Percentiles rank a stretch among this genome's conserved stretches.
phyloP scores from a whole-genome alignment of 2,329 filamentous ascomycete species.

The Clonostachys solani region DNA sequence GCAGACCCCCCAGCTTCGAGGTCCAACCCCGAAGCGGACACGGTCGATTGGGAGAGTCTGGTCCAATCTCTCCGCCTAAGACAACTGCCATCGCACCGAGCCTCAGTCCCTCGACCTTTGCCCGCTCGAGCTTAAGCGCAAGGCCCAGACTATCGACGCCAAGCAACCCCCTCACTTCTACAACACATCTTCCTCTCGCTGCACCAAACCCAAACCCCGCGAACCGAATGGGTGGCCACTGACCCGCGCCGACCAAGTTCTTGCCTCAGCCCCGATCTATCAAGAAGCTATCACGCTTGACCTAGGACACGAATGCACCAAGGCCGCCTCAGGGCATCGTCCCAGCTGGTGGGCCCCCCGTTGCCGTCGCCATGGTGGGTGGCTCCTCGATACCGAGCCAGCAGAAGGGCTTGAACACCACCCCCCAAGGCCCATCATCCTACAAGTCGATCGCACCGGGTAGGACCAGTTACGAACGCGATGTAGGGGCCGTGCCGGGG shows the following conservation, averaged over 20 bases:
- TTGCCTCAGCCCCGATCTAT: conserved; percentile 1
- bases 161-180: conserved; percentile 4
- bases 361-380: conserved; percentile 23
- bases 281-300: neutral
- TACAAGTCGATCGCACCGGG: conserved; percentile 24
- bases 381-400: conserved; percentile 18
- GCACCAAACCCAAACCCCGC: neutral
- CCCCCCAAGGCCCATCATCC: conserved; percentile 26
- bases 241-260: neutral
- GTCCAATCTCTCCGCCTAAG: no score
- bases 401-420: conserved; percentile 16
- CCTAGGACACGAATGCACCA: conserved; percentile 23
- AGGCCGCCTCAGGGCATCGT: conserved; percentile 25
- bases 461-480: conserved; percentile 49
- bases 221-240: neutral
- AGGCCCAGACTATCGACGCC: neutral
- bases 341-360: conserved; percentile 28
- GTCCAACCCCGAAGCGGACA: no score
- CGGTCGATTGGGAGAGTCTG: no score
- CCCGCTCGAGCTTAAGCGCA: no score
- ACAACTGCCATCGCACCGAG: no score
- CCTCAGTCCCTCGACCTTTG: no score
- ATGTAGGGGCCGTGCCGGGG: conserved; percentile 13
- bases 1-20: no score
- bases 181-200: conserved; percentile 1